Conservation (phyloP, 169 alveolate genomes). For the Plasmodium cynomolgi region DNA sequence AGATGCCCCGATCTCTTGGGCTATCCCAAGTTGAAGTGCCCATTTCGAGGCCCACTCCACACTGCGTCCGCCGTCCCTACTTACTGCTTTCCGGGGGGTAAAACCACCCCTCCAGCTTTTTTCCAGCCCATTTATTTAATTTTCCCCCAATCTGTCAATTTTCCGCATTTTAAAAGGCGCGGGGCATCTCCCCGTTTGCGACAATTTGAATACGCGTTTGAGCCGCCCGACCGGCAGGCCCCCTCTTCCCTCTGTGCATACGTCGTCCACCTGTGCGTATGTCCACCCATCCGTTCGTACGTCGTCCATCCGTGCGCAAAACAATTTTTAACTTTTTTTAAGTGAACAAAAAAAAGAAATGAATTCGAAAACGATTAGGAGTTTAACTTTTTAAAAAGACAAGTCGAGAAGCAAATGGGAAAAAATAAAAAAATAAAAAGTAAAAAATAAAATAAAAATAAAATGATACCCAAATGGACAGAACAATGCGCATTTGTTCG, state of each 20-base stretch:
- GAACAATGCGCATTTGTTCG: not conserved
- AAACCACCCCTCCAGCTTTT: not conserved
- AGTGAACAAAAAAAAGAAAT: not conserved
- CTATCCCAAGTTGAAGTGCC: not conserved
- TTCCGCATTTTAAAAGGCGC: not conserved
- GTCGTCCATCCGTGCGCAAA: not conserved
- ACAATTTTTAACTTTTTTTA: not conserved
- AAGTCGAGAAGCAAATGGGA: not conserved
- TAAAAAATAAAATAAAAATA: not conserved
- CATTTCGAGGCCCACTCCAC: not conserved
- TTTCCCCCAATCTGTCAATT: not conserved
- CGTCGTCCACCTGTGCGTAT: too few species aligned
- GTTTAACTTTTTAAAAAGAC: not conserved
- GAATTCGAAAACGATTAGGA: not conserved
- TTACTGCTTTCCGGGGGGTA: not conserved
- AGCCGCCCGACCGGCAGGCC: not conserved
- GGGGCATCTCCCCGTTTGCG: not conserved
- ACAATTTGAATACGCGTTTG: not conserved
- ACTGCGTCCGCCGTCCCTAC: not conserved
- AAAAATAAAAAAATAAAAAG: not conserved
- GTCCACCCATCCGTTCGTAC: not conserved
- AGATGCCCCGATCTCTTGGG: not conserved
- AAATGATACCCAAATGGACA: not conserved
- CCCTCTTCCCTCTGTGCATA: too few species aligned
- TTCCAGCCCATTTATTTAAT: not conserved